Conservation (phyloP, 148 eudicot genomes). For the Polygonum maritimum region DNA sequence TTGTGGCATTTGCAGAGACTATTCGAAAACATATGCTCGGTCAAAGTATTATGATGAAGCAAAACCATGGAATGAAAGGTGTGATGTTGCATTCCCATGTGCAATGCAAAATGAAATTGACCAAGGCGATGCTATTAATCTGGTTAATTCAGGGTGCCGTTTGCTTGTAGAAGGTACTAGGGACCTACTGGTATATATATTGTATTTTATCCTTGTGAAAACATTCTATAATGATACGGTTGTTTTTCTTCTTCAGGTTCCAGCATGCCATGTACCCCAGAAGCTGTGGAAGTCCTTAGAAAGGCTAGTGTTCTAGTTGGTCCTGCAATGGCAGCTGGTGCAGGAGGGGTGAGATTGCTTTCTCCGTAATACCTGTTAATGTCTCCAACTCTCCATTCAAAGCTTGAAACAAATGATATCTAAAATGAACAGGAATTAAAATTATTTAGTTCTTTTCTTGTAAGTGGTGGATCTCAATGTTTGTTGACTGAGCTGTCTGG, state of each 20-base stretch:
- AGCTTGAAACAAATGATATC: neutral
- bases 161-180: constrained; percentile 77
- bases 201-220: constrained; percentile 10
- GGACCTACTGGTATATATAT: neutral
- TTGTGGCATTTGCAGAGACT: constrained; percentile 55
- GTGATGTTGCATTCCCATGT: constrained; percentile 96
- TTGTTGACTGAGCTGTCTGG: neutral
- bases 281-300: constrained; percentile 82
- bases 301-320: constrained; percentile 87
- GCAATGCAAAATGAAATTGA: constrained; percentile 92
- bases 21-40: constrained; percentile 92
- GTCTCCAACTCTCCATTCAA: neutral
- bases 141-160: constrained; percentile 94
- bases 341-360: constrained; percentile 72
- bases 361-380: neutral
- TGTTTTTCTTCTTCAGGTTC: constrained; percentile 44
- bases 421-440: neutral
- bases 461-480: neutral
- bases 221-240: neutral
- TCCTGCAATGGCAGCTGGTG: constrained; percentile 98
- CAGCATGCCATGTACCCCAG: constrained; percentile 90
- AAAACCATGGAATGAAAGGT: constrained; percentile 95
- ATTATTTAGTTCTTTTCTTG: neutral
- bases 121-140: constrained; percentile 80
- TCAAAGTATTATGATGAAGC: constrained; percentile 93